Conservation (phyloP, 2,329 filamentous ascomycete genomes). For the Thielaviopsis ethacetica region DNA sequence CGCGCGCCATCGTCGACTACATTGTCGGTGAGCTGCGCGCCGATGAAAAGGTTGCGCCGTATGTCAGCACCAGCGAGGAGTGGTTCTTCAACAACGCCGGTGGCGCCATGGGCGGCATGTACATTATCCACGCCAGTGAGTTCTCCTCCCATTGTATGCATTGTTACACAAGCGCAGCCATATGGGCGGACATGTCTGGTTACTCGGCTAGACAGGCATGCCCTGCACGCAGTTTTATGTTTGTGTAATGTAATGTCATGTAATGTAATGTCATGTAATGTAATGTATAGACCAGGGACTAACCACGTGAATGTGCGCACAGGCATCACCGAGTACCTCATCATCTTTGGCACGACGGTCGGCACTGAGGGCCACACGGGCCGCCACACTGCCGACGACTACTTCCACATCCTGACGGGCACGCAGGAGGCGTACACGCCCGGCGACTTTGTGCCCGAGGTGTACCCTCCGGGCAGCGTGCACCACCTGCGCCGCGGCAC, state of each 20-base stretch:
- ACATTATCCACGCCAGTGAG: conserved; percentile 71
- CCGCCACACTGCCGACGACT: conserved; percentile 83
- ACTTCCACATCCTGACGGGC: conserved; percentile 78
- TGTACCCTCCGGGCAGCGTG: conserved; percentile 52
- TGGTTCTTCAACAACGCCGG: conserved; percentile 91
- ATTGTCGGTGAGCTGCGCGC: conserved; percentile 52
- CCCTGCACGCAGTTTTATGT: too few species aligned
- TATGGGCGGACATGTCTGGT: too few species aligned
- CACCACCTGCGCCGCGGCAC: conserved; percentile 56
- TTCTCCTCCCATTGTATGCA: conserved; percentile 11
- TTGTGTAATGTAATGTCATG: too few species aligned
- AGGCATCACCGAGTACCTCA: conserved; percentile 76
- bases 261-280: too few species aligned
- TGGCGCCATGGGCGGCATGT: conserved; percentile 84
- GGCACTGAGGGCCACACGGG: conserved; percentile 81
- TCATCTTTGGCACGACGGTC: conserved; percentile 69
- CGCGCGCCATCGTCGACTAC: conserved; percentile 46
- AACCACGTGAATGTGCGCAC: not conserved
- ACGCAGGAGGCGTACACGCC: conserved; percentile 61
- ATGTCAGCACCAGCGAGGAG: conserved; percentile 58
- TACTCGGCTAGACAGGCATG: too few species aligned
- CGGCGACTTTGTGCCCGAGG: conserved; percentile 48
- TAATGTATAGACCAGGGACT: conserved; percentile 4
- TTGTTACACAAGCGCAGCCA: not conserved
- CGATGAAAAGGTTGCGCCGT: conserved; percentile 24